Base-by-base conservation (phyloP, 345 rosid genomes). In the Rhodamnia argentea region DNA sequence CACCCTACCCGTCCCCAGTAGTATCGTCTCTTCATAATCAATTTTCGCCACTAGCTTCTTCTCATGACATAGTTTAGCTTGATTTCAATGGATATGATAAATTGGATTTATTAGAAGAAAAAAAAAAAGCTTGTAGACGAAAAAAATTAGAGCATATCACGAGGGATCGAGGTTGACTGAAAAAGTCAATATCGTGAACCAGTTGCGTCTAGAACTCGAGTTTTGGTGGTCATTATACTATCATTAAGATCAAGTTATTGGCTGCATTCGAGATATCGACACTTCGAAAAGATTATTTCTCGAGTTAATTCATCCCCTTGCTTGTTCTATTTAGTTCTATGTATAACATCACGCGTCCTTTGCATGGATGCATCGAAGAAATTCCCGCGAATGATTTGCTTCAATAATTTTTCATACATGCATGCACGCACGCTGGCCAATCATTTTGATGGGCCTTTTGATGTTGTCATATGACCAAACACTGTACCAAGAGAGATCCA, bases 141-240 rank as follows among this genome's bases (percentile, higher is more conserved):
- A 8, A 24, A 16, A 32, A 32, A 64, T 64, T 32, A 0, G 78
- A 16, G 13, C 78, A 64, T 5, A 20, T 4, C 76, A 64, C 13
- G 44, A 14, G 75, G 7, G 22, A 29, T 29, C 0, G 3, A 5
- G 0, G 5, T 26, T 58, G 32, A 0, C 27, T 26, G 64, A 26
- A n/a, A 1, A 59, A 0, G 18, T 60, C 0, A 60, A 6, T 14
- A 0, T n/a, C 1, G 32, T 59, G 10, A 59, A 59, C 3, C 3
- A 8, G 6, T 13, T 6, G 7, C 20, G 40, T 14, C 20, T 3
- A 27, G 2, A 10, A 0, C 74, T 27, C 6, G 32, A 27, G 22
- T 60, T 27, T 60, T 14, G 2, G 5, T 51, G 52, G 52, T 12
- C 52, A 1, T 51, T 51, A 51, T 51, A 12, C 52, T 51, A 12